Base-by-base conservation (phyloP, 306 rosid species). In the Malus sieversii region DNA sequence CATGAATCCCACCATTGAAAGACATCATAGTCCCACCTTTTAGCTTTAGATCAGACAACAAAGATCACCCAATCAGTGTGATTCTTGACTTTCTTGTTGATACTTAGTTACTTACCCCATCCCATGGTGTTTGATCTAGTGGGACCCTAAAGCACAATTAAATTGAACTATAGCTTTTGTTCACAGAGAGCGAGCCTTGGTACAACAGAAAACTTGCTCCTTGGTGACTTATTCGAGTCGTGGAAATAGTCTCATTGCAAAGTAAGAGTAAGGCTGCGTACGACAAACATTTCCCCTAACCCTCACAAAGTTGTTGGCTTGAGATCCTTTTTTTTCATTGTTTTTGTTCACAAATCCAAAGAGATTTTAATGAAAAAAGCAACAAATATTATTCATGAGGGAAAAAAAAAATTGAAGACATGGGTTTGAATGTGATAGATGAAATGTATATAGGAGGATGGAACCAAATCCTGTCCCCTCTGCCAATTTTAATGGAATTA, bases 41-140 rank as follows among this genome's bases (percentile, higher is more conserved):
- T 61, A 74, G 85, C 80, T 85, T 82, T 81, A 83, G 62, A 80
- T 84, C 86, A 82, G 91, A 85, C 96, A 84, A 82, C 83, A 78
- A 87, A 84, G 83, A 85, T 80, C 66, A 78, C 82, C 76, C 66
- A 33, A 75, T 71, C 80, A 81, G 77, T 79, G 66, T 81, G 84
- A 35, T 45, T 76, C 61, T 73, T 72, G 78, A 79, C 82, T 81
- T 71, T 13, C 52, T 13, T 55, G 55, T 80, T 80, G 89, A 73
- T 80, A 70, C 59, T 53, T 71, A 78, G 89, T 71, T 80, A 70
- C 59, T 53, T 71, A 78, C 70, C 85, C 87, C 88, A 79, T 88
- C 81, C 85, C 88, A 78, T 84, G 77, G 79, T 85, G 84, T 81
- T 14, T 85, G 86, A 88, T 85, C 87, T 71, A 71, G 84, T 85